phyloP scores from a whole-genome alignment of 2,329 filamentous ascomycete genomes.

The Thielaviopsis populi region DNA sequence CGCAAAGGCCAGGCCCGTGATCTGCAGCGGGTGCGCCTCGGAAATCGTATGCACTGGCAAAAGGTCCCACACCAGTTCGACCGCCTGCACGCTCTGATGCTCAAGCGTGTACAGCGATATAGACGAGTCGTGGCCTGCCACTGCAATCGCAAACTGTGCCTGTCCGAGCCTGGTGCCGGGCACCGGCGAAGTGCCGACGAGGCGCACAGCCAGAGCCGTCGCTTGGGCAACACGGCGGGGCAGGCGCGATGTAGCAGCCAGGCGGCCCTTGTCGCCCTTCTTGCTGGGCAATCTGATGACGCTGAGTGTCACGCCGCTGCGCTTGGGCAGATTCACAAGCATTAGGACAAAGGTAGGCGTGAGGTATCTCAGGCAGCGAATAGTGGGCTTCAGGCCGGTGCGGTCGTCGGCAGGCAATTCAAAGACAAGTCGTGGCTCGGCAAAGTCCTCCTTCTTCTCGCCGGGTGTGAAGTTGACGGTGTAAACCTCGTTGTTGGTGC shows the following conservation, averaged over 20 bases:
- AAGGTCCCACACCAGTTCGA: conserved; percentile 38
- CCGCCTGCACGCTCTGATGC: conserved; percentile 35
- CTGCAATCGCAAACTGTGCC: conserved; percentile 65
- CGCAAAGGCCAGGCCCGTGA: conserved; percentile 43
- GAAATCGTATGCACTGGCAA: conserved; percentile 38
- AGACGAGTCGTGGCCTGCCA: conserved; percentile 65
- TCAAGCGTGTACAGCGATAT: conserved; percentile 67
- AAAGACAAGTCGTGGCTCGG: conserved; percentile 36
- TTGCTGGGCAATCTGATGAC: conserved; percentile 37
- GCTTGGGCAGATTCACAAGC: conserved; percentile 43
- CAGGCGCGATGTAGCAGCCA: conserved; percentile 7
- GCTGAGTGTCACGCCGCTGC: conserved; percentile 41
- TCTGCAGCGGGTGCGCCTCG: conserved; percentile 40
- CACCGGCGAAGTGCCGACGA: conserved; percentile 36
- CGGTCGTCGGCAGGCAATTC: conserved; percentile 36
- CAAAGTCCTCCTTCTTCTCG: conserved; percentile 26
- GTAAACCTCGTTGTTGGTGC: conserved; percentile 60
- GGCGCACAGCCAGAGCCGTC: conserved; percentile 61
- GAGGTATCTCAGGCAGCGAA: conserved; percentile 45
- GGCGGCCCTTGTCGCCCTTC: conserved; percentile 17
- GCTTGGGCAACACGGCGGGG: conserved; percentile 43
- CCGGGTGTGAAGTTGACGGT: conserved; percentile 41
- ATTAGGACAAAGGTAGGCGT: conserved; percentile 42
- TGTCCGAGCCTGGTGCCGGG: conserved; percentile 34
- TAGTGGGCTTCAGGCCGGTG: conserved; percentile 32